Evolutionary conservation across 2,329 filamentous ascomycete species (phyloP).

Genomic region (Teratosphaeria gauchensis): DNA sequence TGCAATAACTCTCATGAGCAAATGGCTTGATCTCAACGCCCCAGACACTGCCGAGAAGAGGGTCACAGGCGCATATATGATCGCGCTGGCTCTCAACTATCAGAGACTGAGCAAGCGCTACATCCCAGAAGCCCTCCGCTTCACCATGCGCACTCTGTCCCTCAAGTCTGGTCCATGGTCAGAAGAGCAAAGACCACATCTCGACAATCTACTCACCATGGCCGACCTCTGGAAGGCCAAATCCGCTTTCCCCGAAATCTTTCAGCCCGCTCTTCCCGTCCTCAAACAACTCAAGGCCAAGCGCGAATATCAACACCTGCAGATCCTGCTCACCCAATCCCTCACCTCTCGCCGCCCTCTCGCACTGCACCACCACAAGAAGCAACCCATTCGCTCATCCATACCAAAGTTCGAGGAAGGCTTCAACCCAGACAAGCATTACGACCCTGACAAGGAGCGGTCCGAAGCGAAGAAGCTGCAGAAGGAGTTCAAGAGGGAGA

Average conservation of each 20-base stretch:
- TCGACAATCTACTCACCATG: slow-evolving; percentile 57
- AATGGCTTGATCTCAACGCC: slow-evolving; percentile 71
- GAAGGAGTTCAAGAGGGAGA: slow-evolving; percentile 87
- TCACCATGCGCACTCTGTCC: slow-evolving; percentile 46
- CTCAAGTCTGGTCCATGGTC: neutral
- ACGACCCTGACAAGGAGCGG: slow-evolving; percentile 88
- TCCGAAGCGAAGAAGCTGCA: slow-evolving; percentile 75
- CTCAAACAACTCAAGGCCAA: slow-evolving; percentile 24
- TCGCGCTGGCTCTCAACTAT: slow-evolving; percentile 70
- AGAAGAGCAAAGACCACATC: slow-evolving; percentile 40
- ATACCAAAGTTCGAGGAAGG: slow-evolving; percentile 94
- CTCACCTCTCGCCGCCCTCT: slow-evolving; percentile 64
- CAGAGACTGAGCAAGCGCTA: slow-evolving; percentile 77
- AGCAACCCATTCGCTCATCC: slow-evolving; percentile 75
- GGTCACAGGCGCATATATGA: slow-evolving; percentile 66
- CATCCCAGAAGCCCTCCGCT: slow-evolving; percentile 80
- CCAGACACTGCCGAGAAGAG: slow-evolving; percentile 50
- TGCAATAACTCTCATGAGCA: slow-evolving; percentile 71
- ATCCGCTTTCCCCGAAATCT: slow-evolving; percentile 68
- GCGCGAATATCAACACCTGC: slow-evolving; percentile 52
- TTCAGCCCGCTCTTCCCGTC: slow-evolving; percentile 45
- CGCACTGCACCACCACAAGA: slow-evolving; percentile 78
- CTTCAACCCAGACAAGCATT: slow-evolving; percentile 92
- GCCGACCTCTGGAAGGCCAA: slow-evolving; percentile 66
- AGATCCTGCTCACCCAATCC: slow-evolving; percentile 51